Percentiles rank a stretch among this genome's conserved stretches.
Conservation (phyloP, 441 rosid genomes). For the Bocquillonia castaneifolia region DNA sequence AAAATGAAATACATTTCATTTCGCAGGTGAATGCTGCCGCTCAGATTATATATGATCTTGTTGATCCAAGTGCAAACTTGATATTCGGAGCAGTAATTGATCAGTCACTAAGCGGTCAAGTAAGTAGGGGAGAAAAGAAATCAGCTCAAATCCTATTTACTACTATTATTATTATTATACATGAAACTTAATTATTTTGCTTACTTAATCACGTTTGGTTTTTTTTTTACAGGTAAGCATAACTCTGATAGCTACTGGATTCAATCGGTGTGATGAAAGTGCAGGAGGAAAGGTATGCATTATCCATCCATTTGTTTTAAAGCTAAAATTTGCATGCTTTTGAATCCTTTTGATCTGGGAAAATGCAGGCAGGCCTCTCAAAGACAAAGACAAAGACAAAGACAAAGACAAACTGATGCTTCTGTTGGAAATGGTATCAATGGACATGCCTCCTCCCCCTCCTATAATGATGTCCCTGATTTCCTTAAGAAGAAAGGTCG, state of each 20-base stretch:
- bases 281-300: too few species aligned
- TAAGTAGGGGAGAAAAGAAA: too few species aligned
- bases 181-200: too few species aligned
- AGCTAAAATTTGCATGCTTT: too few species aligned
- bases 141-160: too few species aligned
- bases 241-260: conserved; percentile 93
- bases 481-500: conserved; percentile 94
- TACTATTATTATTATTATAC: too few species aligned
- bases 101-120: conserved; percentile 82
- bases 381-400: too few species aligned
- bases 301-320: too few species aligned
- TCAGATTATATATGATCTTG: conserved; percentile 90
- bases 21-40: conserved; percentile 99
- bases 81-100: conserved; percentile 91
- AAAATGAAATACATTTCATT: too few species aligned
- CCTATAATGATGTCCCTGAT: conserved; percentile 75
- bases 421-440: conserved; percentile 59
- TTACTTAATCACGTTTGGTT: too few species aligned
- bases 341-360: conserved; percentile 11
- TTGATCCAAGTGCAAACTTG: conserved; percentile 89
- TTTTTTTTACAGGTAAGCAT: conserved; percentile 96
- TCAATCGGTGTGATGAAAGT: conserved; percentile 82
- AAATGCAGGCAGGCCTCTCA: conserved; percentile 51
- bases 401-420: too few species aligned
- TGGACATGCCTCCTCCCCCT: conserved; percentile 60